phyloP scores from a whole-genome alignment of 2,329 filamentous ascomycete species.

The Basipetospora chlamydospora region DNA sequence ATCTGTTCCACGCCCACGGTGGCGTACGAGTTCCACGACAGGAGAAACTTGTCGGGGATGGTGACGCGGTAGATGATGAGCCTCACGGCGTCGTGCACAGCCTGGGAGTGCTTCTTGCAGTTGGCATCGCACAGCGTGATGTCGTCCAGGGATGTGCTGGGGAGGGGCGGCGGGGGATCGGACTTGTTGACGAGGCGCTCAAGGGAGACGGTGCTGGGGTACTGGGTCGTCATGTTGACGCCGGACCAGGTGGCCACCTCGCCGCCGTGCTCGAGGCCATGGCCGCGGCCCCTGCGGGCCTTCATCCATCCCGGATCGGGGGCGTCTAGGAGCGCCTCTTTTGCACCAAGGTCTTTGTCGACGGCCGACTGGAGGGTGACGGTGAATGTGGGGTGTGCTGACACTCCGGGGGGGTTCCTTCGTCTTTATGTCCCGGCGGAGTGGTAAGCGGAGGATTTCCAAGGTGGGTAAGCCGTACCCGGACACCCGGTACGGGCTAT shows the following conservation, averaged over 20 bases:
- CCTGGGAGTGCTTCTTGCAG: slow-evolving; percentile 8
- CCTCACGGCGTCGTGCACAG: slow-evolving; percentile 4
- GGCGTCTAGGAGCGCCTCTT: neutral
- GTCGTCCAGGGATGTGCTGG: neutral
- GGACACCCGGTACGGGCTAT: neutral
- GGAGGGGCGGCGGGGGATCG: neutral
- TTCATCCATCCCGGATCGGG: neutral
- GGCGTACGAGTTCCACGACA: slow-evolving; percentile 2
- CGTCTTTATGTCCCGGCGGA: neutral
- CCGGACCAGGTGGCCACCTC: slow-evolving; percentile 6
- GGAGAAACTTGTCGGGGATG: slow-evolving; percentile 5
- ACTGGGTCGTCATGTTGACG: slow-evolving; percentile 5
- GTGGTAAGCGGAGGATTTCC: too few species aligned
- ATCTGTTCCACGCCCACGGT: neutral
- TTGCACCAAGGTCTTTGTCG: neutral
- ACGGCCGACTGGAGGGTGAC: slow-evolving; percentile 1
- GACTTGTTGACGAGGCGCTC: slow-evolving; percentile 2
- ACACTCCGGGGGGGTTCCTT: slow-evolving; percentile 4
- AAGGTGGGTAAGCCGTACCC: neutral
- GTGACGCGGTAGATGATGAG: slow-evolving; percentile 2
- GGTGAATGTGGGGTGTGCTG: slow-evolving; percentile 5
- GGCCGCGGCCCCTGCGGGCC: neutral
- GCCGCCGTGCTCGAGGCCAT: slow-evolving; percentile 4
- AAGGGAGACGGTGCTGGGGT: slow-evolving; percentile 3
- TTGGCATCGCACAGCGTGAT: neutral